These are phyloP conservation scores for Eutypa lata DNA, from an alignment of 2,329 filamentous ascomycete species.

Conservation along the genomic window DNA sequence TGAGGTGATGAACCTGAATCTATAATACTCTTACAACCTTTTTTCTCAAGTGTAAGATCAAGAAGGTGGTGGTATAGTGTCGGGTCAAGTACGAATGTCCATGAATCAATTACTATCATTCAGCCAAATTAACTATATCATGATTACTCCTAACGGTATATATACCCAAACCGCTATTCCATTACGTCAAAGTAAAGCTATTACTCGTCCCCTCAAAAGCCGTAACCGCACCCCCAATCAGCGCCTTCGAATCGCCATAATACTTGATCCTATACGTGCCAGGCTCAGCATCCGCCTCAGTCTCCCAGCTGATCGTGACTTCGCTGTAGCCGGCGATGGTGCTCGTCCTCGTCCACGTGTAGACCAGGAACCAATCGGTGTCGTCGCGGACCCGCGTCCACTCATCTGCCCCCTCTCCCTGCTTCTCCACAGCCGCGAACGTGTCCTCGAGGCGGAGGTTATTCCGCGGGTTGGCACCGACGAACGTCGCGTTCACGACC, in stretches of 20 bases:
- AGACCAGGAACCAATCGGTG: slow-evolving; percentile 79
- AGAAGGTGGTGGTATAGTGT: no score
- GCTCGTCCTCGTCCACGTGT: slow-evolving; percentile 72
- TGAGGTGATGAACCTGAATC: no score
- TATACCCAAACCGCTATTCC: neutral
- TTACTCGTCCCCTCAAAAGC: slow-evolving; percentile 68
- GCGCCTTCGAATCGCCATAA: slow-evolving; percentile 75
- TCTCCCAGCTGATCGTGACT: slow-evolving; percentile 78
- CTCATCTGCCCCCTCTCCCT: slow-evolving; percentile 33
- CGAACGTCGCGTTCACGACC: slow-evolving; percentile 65
- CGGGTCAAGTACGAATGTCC: no score
- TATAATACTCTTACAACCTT: no score
- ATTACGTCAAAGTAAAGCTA: slow-evolving; percentile 41
- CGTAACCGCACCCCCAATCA: slow-evolving; percentile 56
- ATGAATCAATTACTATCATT: no score
- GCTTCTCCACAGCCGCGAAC: slow-evolving; percentile 66
- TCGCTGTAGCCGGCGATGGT: slow-evolving; percentile 70
- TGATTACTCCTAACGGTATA: no score
- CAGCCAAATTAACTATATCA: no score
- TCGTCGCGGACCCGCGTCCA: slow-evolving; percentile 74
- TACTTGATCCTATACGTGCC: slow-evolving; percentile 80
- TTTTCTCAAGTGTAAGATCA: no score
- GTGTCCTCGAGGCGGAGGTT: slow-evolving; percentile 77
- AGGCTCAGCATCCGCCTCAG: slow-evolving; percentile 53
- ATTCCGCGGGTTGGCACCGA: slow-evolving; percentile 87